phyloP scores from a whole-genome alignment of 1,284 basidiomycete genomes.

The Boletus semigastroideus region DNA sequence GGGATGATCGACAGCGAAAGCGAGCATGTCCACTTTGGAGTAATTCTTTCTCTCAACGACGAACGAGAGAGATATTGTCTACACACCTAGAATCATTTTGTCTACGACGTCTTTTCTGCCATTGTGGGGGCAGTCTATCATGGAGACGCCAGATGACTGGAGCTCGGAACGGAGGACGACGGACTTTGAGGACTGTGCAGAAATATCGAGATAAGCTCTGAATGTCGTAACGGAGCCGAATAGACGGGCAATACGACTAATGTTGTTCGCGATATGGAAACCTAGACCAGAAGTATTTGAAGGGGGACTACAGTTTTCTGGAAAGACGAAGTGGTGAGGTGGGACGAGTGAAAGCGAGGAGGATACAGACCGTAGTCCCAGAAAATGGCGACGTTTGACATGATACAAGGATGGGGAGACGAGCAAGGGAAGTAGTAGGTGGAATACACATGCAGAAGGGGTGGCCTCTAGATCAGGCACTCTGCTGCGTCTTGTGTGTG shows the following conservation, averaged over 20 bases:
- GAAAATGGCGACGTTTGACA: constrained; percentile 53
- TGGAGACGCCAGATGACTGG: constrained; percentile 57
- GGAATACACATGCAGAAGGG: constrained; percentile 15
- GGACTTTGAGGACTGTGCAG: constrained; percentile 32
- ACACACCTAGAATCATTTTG: constrained; percentile 40
- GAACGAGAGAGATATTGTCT: background rate
- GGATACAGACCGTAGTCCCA: constrained; percentile 58
- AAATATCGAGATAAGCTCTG: constrained; percentile 54
- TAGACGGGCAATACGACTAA: constrained; percentile 41
- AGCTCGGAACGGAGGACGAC: constrained; percentile 50
- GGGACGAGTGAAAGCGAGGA: background rate
- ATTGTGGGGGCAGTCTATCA: constrained; percentile 59
- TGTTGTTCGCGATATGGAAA: constrained; percentile 43
- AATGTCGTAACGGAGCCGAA: constrained; percentile 48
- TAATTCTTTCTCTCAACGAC: constrained; percentile 10
- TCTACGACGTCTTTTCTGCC: constrained; percentile 48
- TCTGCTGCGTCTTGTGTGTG: background rate
- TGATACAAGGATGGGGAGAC: constrained; percentile 16
- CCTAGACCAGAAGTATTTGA: constrained; percentile 41
- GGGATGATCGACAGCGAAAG: constrained; percentile 46
- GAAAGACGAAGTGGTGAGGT: constrained; percentile 1
- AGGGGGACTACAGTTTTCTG: constrained; percentile 58
- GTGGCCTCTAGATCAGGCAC: constrained; percentile 3
- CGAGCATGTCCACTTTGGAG: constrained; percentile 45
- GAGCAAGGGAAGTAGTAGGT: constrained; percentile 21